These are phyloP conservation scores for Pichia scutulata DNA, from an alignment of 805 yeast species.

Conservation along the genomic window DNA sequence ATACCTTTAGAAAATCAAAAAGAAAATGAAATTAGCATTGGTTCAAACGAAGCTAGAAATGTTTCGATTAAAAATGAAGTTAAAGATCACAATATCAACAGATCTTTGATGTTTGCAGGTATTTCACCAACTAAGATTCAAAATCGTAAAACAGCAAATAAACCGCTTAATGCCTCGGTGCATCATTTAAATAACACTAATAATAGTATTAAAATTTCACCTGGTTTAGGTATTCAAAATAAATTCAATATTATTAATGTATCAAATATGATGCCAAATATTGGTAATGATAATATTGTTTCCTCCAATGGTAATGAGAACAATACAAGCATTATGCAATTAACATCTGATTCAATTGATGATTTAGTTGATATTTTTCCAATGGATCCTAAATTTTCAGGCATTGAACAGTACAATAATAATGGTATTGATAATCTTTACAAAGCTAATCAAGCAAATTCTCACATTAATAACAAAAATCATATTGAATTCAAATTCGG, in stretches of 20 bases:
- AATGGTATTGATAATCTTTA: neutral
- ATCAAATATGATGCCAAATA: neutral
- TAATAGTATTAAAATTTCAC: neutral
- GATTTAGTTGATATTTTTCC: slow-evolving; percentile 2
- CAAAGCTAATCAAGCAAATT: neutral
- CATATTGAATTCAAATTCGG: neutral
- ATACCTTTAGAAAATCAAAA: slow-evolving; percentile 16
- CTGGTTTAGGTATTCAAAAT: slow-evolving; percentile 6
- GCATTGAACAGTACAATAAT: neutral
- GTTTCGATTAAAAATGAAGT: neutral
- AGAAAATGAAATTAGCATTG: slow-evolving; percentile 4
- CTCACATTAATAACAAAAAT: neutral
- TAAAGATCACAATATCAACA: neutral
- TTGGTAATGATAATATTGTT: neutral
- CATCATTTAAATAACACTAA: neutral
- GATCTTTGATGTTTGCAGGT: slow-evolving; percentile 7
- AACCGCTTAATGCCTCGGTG: neutral
- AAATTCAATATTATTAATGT: slow-evolving; percentile 1
- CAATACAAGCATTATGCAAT: neutral
- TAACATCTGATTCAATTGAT: slow-evolving; percentile 4
- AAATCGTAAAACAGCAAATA: neutral
- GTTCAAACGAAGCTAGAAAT: neutral
- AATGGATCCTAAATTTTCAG: neutral
- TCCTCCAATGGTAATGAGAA: neutral
- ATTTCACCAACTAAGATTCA: slow-evolving; percentile 1